Conservation (phyloP, 345 rosid genomes). For the Luvunga scandens region DNA sequence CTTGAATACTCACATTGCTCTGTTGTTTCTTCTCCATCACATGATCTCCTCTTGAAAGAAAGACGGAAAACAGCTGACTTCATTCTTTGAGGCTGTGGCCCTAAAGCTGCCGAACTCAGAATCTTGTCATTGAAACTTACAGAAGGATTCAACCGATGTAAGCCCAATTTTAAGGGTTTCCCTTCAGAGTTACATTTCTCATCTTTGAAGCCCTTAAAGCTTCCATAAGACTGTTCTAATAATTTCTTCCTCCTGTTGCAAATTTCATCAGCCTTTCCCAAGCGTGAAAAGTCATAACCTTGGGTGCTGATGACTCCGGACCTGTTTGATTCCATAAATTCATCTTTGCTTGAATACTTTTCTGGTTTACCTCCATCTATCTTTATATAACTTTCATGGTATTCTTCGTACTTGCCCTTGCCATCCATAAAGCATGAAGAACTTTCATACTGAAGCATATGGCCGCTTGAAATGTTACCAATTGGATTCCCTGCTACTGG, state of each 20-base stretch:
- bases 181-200: conserved; percentile 30
- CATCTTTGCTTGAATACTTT: conserved; percentile 27
- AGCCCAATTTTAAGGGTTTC: conserved; percentile 27
- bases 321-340: conserved; percentile 34
- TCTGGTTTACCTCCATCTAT: conserved; percentile 45
- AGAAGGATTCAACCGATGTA: conserved; percentile 37
- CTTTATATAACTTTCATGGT: conserved; percentile 56
- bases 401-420: conserved; percentile 60
- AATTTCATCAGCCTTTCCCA: conserved; percentile 38
- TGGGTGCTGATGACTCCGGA: conserved; percentile 19
- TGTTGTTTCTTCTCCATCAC: conserved; percentile 54
- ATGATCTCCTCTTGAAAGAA: conserved; percentile 67
- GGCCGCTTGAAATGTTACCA: conserved; percentile 47
- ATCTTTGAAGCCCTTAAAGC: conserved; percentile 42
- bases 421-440: conserved; percentile 57
- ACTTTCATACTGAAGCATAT: conserved; percentile 69
- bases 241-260: conserved; percentile 33
- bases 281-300: conserved; percentile 28
- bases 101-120: conserved; percentile 12
- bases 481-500: conserved; percentile 34
- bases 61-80: conserved; percentile 51
- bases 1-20: conserved; percentile 46
- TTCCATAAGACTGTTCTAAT: conserved; percentile 31
- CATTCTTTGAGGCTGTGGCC: conserved; percentile 33
- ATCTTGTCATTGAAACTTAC: conserved; percentile 44